Percentiles rank a stretch among this genome's conserved stretches.
phyloP scores from a whole-genome alignment of 1,139 yeast genomes.

The Hyphopichia wangnamkhiaoensis region DNA sequence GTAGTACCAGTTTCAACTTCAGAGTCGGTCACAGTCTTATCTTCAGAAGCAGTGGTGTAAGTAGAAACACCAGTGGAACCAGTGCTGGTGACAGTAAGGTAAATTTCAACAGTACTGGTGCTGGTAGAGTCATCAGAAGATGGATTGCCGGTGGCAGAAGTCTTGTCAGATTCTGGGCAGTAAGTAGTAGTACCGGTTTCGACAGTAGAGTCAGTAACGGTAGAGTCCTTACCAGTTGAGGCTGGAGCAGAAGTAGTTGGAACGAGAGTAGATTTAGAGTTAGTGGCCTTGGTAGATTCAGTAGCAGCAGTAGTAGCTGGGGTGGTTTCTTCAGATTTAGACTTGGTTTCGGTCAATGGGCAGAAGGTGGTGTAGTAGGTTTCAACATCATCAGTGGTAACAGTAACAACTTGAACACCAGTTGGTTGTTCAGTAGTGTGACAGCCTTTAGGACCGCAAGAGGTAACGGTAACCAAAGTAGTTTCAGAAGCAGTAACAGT shows the following conservation, averaged over 20 bases:
- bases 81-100: background rate
- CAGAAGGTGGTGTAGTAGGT: constrained; percentile 32
- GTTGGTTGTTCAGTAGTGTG: constrained; percentile 20
- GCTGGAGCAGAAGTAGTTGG: background rate
- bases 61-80: constrained; percentile 1
- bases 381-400: constrained; percentile 13
- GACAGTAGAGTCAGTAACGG: background rate
- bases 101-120: background rate
- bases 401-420: constrained; percentile 20
- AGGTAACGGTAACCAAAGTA: constrained; percentile 25
- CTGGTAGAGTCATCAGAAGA: background rate
- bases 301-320: constrained; percentile 4
- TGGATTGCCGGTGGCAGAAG: background rate
- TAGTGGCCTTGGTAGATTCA: constrained; percentile 17
- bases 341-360: constrained; percentile 20
- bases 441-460: constrained; percentile 15
- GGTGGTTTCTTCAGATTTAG: background rate
- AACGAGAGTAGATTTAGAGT: constrained; percentile 6
- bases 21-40: background rate
- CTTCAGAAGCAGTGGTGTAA: background rate
- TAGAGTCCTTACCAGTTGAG: background rate
- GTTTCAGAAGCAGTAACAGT: constrained; percentile 3
- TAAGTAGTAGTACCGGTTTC: background rate
- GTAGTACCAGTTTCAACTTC: background rate
- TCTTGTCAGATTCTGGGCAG: background rate